phyloP scores from a whole-genome alignment of 805 yeast species.

The Pichia phayaonensis region DNA sequence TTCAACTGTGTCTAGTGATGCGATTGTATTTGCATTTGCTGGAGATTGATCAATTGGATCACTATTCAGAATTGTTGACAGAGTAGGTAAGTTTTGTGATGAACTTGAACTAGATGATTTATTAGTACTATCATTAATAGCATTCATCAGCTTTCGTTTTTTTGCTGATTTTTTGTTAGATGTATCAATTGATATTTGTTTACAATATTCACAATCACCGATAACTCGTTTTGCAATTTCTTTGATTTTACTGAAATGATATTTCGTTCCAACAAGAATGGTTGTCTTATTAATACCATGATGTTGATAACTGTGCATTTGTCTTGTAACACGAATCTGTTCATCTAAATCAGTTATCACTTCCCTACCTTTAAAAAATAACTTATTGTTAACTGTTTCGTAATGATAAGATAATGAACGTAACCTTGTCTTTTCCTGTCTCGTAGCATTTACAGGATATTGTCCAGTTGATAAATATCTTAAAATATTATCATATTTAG shows the following conservation, averaged over 20 bases:
- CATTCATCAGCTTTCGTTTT: not conserved
- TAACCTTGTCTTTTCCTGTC: conserved; percentile 82
- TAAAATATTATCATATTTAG: conserved; percentile 59
- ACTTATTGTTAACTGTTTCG: conserved; percentile 58
- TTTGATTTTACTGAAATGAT: conserved; percentile 89
- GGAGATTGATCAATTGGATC: not conserved
- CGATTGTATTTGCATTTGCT: not conserved
- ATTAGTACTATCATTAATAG: not conserved
- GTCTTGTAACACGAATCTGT: conserved; percentile 68
- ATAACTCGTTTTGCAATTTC: conserved; percentile 78
- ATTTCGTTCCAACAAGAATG: conserved; percentile 63
- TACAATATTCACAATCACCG: conserved; percentile 67
- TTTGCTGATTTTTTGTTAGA: not conserved
- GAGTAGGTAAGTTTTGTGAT: not conserved
- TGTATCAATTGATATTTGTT: conserved; percentile 29
- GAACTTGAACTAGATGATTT: not conserved
- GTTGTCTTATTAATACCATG: conserved; percentile 89
- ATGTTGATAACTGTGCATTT: conserved; percentile 60
- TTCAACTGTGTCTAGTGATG: not conserved
- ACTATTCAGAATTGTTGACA: not conserved
- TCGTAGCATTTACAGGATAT: conserved; percentile 76
- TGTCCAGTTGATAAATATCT: conserved; percentile 74
- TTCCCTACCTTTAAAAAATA: conserved; percentile 54
- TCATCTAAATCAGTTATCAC: conserved; percentile 72
- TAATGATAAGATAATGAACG: conserved; percentile 77